Percentiles rank a stretch among this genome's conserved stretches.
These are phyloP conservation scores for Athelia sp. DNA, from an alignment of 1,284 basidiomycete genomes.

Conservation along the genomic window DNA sequence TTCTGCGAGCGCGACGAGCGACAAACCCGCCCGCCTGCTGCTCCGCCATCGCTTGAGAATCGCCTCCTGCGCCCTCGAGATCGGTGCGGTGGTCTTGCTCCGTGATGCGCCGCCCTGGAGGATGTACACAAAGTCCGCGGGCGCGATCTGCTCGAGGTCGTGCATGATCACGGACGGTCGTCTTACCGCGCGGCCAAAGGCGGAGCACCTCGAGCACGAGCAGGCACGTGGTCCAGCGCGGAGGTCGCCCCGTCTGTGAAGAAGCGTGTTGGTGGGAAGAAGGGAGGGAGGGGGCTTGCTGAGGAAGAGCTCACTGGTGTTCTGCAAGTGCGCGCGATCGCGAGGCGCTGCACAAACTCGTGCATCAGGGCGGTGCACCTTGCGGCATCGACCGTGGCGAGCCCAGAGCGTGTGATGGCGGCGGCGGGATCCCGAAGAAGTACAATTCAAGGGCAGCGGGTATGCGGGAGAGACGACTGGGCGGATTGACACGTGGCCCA, in stretches of 20 bases:
- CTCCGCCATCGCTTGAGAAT: conserved; percentile 59
- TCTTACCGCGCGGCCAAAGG: conserved; percentile 78
- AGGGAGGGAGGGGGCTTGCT: conserved; percentile 45
- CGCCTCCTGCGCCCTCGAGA: conserved; percentile 50
- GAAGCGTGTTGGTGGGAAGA: conserved; percentile 2
- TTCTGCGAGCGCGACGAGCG: conserved; percentile 16
- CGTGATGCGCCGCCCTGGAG: conserved; percentile 75
- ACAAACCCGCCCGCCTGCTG: conserved; percentile 45
- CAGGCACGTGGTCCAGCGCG: conserved; percentile 87
- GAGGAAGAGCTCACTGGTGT: conserved; percentile 89
- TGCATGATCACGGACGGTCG: conserved; percentile 97
- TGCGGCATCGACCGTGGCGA: too few species aligned
- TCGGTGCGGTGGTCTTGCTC: conserved; percentile 86
- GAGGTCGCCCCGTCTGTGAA: conserved; percentile 92
- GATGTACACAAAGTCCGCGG: conserved; percentile 87
- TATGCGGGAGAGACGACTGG: too few species aligned
- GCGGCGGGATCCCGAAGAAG: too few species aligned
- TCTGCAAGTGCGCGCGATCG: conserved; percentile 84
- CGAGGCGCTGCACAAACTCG: conserved; percentile 89
- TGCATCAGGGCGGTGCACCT: conserved; percentile 86
- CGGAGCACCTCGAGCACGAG: conserved; percentile 89
- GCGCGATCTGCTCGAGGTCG: conserved; percentile 81
- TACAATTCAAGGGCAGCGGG: too few species aligned
- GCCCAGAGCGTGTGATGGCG: too few species aligned
- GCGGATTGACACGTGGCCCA: too few species aligned